Evolutionary conservation across 352 stramenopile genomes (phyloP).

Genomic region (Phytophthora foliorum): DNA sequence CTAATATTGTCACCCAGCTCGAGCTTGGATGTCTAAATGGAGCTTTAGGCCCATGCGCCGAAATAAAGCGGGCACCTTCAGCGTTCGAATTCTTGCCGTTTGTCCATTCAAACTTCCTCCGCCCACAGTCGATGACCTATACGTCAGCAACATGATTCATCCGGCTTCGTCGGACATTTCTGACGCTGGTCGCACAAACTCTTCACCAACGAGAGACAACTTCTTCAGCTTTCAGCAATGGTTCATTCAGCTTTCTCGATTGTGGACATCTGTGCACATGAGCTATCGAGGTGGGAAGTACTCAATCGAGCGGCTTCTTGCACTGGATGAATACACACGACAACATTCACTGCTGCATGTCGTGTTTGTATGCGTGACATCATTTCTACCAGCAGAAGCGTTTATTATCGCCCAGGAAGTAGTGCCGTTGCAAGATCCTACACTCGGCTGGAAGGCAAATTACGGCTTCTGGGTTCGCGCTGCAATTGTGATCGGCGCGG

Average conservation of each 20-base stretch:
- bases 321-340: slow-evolving; percentile 36
- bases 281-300: slow-evolving; percentile 37
- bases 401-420: slow-evolving; percentile 38
- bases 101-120: not conserved
- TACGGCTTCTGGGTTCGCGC: slow-evolving; percentile 42
- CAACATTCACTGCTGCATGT: slow-evolving; percentile 18
- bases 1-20: no score
- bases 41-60: no score
- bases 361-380: slow-evolving; percentile 30
- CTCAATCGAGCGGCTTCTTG: slow-evolving; percentile 43
- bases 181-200: not conserved
- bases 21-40: no score
- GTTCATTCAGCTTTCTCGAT: slow-evolving; percentile 3
- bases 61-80: no score
- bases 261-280: slow-evolving; percentile 19
- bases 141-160: slow-evolving; percentile 18
- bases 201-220: not conserved
- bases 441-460: slow-evolving; percentile 21
- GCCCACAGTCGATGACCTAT: slow-evolving; percentile 4
- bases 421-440: slow-evolving; percentile 38
- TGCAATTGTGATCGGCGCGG: slow-evolving; percentile 20
- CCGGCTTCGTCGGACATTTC: slow-evolving; percentile 16
- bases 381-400: slow-evolving; percentile 24
- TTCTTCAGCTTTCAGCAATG: not conserved
- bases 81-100: not conserved